Percentiles rank a stretch among this genome's conserved stretches.
Evolutionary conservation across 2,329 filamentous ascomycete genomes (phyloP).

Genomic region (Metarhizium album): DNA sequence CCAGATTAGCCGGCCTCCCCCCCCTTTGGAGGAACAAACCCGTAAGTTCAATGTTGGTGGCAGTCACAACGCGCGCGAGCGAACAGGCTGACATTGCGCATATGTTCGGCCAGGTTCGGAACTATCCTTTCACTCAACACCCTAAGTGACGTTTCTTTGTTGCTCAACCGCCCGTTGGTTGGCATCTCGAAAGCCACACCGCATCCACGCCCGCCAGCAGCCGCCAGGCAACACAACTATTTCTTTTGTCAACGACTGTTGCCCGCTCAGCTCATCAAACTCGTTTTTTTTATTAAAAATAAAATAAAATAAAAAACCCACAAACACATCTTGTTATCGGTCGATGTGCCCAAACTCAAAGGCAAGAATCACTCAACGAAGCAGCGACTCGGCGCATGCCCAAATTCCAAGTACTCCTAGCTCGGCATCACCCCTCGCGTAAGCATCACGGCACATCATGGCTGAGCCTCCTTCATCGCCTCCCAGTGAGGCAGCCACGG

Average conservation of each 20-base stretch:
- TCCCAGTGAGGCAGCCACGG: slow-evolving; percentile 39
- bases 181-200: neutral
- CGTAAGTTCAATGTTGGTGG: slow-evolving; percentile 1
- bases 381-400: neutral
- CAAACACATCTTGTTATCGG: neutral
- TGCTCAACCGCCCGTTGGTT: neutral
- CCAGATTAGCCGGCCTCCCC: neutral
- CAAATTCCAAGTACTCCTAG: neutral
- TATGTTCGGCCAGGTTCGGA: neutral
- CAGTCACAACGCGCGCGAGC: neutral
- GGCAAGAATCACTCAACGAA: neutral
- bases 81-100: neutral
- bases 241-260: slow-evolving; percentile 3
- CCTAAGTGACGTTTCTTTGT: neutral
- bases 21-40: neutral
- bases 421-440: neutral
- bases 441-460: slow-evolving; percentile 25
- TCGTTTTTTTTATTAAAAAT: neutral
- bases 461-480: slow-evolving; percentile 53
- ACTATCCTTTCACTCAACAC: neutral
- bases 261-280: neutral
- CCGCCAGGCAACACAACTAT: neutral
- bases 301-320: neutral
- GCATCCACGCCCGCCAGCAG: neutral
- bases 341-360: neutral